A percentile compares a stretch with the other conserved stretches of the same genome.
Evolutionary conservation across 108 stramenopile species (phyloP).

Genomic region (Nitzschia sp.): DNA sequence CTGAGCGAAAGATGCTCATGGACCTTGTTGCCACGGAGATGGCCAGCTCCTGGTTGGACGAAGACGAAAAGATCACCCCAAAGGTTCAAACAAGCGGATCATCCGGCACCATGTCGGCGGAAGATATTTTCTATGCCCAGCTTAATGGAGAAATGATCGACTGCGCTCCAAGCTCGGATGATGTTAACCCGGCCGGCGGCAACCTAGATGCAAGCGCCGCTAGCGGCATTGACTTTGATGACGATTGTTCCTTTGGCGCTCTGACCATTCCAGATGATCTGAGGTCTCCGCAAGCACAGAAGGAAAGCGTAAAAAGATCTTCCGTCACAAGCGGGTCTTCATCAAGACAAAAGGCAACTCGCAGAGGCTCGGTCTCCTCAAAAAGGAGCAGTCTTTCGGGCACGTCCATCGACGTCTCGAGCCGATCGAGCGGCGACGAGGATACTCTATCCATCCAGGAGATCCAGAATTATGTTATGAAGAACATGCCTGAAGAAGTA

Average conservation of each 20-base stretch:
- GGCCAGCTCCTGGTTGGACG: background rate
- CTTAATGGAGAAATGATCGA: background rate
- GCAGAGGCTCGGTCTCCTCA: background rate
- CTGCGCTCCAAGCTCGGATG: background rate
- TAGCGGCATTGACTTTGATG: background rate
- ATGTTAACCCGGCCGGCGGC: background rate
- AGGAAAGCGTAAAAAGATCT: background rate
- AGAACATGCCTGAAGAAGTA: conserved; percentile 12
- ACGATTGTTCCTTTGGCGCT: background rate
- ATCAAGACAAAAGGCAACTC: background rate
- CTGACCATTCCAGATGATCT: conserved; percentile 3
- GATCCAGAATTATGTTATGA: conserved; percentile 17
- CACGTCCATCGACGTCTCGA: background rate
- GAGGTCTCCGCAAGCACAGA: background rate
- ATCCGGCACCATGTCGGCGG: background rate
- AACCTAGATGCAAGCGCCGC: background rate
- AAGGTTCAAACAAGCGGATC: background rate
- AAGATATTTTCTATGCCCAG: conserved; percentile 1
- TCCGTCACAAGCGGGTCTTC: background rate
- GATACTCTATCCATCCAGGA: conserved; percentile 21
- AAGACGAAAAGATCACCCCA: background rate
- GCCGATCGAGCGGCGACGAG: background rate
- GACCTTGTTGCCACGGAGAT: conserved; percentile 16
- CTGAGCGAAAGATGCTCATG: conserved; percentile 4
- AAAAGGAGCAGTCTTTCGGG: background rate